phyloP scores from a whole-genome alignment of 78 protist species.

The Dictyostelium purpureum region DNA sequence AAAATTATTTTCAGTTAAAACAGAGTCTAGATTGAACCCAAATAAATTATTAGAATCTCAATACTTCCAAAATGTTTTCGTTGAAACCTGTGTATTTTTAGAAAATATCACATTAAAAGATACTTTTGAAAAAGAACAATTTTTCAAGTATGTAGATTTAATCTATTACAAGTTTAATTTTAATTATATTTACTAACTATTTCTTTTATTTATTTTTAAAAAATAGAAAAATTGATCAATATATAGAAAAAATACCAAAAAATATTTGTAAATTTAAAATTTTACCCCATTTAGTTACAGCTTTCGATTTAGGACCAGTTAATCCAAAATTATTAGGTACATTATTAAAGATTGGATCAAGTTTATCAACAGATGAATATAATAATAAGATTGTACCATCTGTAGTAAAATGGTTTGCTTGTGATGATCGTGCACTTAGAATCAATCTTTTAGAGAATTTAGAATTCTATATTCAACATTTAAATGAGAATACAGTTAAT shows the following conservation, averaged over 20 bases:
- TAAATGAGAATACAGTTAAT: conserved; percentile 42
- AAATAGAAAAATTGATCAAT: conserved; percentile 58
- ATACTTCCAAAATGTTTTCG: conserved; percentile 74
- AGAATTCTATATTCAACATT: conserved; percentile 69
- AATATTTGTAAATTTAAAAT: conserved; percentile 81
- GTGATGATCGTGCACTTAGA: conserved; percentile 86
- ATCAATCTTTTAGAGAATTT: conserved; percentile 84
- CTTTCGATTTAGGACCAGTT: conserved; percentile 82
- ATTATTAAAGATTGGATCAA: conserved; percentile 81
- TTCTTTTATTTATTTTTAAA: background rate
- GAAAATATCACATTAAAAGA: conserved; percentile 84
- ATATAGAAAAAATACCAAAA: conserved; percentile 75
- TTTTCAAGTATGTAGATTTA: conserved; percentile 75
- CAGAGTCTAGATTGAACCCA: conserved; percentile 55
- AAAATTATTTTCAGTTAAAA: conserved; percentile 37
- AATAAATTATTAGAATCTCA: conserved; percentile 40
- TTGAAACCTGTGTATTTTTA: conserved; percentile 76
- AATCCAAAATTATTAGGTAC: conserved; percentile 64
- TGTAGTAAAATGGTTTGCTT: conserved; percentile 83
- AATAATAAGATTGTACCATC: conserved; percentile 41
- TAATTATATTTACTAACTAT: background rate
- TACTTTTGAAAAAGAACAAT: conserved; percentile 81
- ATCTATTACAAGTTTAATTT: background rate
- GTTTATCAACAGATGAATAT: conserved; percentile 80
- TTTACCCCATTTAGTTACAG: conserved; percentile 84